Evolutionary conservation across 2,329 filamentous ascomycete genomes (phyloP).

Genomic region (Madurella fahalii): DNA sequence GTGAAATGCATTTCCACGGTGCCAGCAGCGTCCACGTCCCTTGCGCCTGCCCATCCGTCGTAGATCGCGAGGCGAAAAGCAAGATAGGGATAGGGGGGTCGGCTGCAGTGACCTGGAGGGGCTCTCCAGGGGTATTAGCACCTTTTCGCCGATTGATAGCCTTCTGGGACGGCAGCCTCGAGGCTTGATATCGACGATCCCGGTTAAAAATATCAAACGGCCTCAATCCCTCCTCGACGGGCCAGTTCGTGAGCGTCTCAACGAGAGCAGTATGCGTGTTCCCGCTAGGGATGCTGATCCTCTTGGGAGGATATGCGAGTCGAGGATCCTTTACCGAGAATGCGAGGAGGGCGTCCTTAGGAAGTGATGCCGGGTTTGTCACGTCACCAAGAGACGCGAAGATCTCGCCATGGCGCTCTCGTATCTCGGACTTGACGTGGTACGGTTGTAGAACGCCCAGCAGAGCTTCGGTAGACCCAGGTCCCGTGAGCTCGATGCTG

Average conservation of each 20-base stretch:
- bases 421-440: conserved; percentile 29
- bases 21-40: conserved; percentile 79
- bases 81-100: conserved; percentile 79
- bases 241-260: conserved; percentile 63
- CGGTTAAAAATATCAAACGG: conserved; percentile 64
- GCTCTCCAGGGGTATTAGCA: conserved; percentile 57
- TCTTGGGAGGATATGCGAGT: conserved; percentile 68
- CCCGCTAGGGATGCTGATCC: conserved; percentile 39
- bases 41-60: conserved; percentile 47
- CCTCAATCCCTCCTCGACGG: conserved; percentile 50
- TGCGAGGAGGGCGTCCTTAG: conserved; percentile 63
- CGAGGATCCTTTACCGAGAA: conserved; percentile 78
- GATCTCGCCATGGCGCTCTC: conserved; percentile 41
- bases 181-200: conserved; percentile 59
- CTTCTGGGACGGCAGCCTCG: conserved; percentile 68
- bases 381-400: conserved; percentile 54
- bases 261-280: conserved; percentile 44
- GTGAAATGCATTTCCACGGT: conserved; percentile 84
- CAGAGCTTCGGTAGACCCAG: conserved; percentile 75
- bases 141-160: conserved; percentile 73
- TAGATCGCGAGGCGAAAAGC: conserved; percentile 57
- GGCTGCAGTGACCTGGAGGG: conserved; percentile 50
- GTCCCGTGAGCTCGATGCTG: conserved; percentile 56
- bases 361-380: conserved; percentile 66
- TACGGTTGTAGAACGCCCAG: conserved; percentile 61